Conservation (phyloP, 768 basidiomycete species). For the Boletus bicolor region DNA sequence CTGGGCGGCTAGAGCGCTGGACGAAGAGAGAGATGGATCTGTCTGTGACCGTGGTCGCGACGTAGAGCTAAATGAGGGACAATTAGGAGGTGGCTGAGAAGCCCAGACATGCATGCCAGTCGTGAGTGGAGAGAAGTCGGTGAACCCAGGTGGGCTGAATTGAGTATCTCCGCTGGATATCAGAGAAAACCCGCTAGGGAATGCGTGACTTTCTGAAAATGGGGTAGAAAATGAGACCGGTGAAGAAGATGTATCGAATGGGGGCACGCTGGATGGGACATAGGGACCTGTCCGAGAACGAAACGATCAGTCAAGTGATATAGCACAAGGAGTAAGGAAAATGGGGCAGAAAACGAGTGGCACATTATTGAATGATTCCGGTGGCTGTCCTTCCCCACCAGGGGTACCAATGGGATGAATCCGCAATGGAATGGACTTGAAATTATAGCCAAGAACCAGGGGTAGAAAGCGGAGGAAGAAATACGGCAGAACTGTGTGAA, state of each 20-base stretch:
- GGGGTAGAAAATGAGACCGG: not conserved
- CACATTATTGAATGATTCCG: not conserved
- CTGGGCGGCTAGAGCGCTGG: not conserved
- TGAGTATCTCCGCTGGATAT: conserved; percentile 7
- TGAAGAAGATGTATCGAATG: not conserved
- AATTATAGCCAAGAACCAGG: not conserved
- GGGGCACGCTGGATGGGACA: not conserved
- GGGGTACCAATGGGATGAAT: not conserved
- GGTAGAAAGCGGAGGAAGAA: not conserved
- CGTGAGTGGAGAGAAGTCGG: not conserved
- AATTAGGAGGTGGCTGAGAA: not conserved
- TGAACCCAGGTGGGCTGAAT: not conserved
- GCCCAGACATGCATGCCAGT: not conserved
- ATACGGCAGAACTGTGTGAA: not conserved
- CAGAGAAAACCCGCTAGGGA: not conserved
- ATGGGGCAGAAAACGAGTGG: not conserved
- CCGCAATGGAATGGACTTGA: not conserved
- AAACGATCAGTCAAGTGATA: not conserved
- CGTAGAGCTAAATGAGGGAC: not conserved
- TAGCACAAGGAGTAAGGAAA: not conserved
- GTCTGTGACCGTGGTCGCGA: conserved; percentile 5
- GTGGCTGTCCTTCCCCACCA: not conserved
- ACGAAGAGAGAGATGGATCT: not conserved
- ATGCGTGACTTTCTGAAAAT: not conserved
- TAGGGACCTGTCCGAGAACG: conserved; percentile 4